Evolutionary conservation across 192 early-diverging fungal genomes (phyloP), one percentile per base, ranked within the genome.

Genomic region (Dissophora ornata): DNA sequence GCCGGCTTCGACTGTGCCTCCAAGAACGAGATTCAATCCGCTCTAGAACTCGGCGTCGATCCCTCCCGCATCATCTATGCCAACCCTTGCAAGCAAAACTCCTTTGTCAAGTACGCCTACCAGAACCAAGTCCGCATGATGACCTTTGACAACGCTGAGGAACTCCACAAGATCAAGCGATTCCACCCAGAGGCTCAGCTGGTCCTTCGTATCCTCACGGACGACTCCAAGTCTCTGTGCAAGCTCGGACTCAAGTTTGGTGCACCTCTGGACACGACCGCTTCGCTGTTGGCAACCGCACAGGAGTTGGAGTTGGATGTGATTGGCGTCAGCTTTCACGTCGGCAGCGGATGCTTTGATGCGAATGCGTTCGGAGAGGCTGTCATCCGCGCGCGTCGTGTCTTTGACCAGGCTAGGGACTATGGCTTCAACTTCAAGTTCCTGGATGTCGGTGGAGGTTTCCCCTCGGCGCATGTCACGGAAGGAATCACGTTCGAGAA

Each of bases 91-190:
- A 99, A 99, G 85, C 95, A 95, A 62, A 86, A 90, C 50, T 95
- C 96, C 6, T 97, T 97, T 82, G 88, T 99, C 75, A 92, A 93
- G 46, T 97, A 88, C 63, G 95, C 97, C 2, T 79, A 82, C 24
- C 79, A 80, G 25, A 85, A 89, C 50, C 89, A 91, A 58, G 94
- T 99, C 28, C 75, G 77, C 51, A 90, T 94, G 89, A 95, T 99
- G 94, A 99, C 98, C 19, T 99, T 99, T 86, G 98, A 99, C 83
- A 99, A 99, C 85, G 90, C 90, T 7, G 98, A 99, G 82, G 98
- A 99, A 80, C 90, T 99, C 3, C 82, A 86, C 85, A 99, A 99
- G 87, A 91, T 99, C 71, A 92, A 94, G 77, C 70, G 82, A 32
- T 81, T 84, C 64, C 89, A 92, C 74, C 94, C 95, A 32, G 82